Evolutionary conservation across 345 rosid genomes (phyloP), one percentile per base, ranked within the genome.

Genomic region (Hevea brasiliensis): DNA sequence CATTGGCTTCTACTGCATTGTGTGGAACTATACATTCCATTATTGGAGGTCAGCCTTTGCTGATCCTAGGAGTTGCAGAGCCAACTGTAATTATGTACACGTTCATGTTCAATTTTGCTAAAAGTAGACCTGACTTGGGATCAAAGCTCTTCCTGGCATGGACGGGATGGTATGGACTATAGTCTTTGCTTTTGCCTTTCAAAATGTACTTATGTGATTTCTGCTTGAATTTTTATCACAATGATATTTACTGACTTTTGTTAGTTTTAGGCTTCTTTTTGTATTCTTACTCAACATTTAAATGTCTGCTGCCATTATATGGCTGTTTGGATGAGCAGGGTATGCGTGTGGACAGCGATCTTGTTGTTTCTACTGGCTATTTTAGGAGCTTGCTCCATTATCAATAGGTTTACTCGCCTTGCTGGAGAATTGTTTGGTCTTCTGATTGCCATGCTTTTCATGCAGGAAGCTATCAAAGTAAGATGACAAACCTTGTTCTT

Each of bases 21-120:
- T 79, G 81, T 58, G 81, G 81, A 40, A 70, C 70, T 40, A 70
- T 79, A 32, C 81, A 79, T 72, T 79, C 81, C 24, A 64, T 74
- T 53, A 56, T 79, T 0, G 81, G 81, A 40, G 81, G 81, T 18
- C 81, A 79, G 72, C 81, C 81, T 62, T 63, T 79, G 56, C 67
- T 79, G 71, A 79, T 79, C 50, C 78, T 79, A 11, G 81, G 81
- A 24, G 81, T 79, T 58, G 81, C 81, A 56, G 81, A 79, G 51
- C 81, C 81, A 47, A 79, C 81, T 58, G 81, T 74, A 6, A 79
- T 79, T 56, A 79, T 79, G 81, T 79, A 79, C 70, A 79, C 75
- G 13, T 79, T 68, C 67, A 67, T 79, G 78, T 79, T 61, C 81
- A 74, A 79, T 17, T 79, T 79, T 58, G 81, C 78, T 6, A 64